Evolutionary conservation across 192 early-diverging fungal genomes (phyloP), one percentile per base, ranked within the genome.

Genomic region (Paraglomus brasilianum): DNA sequence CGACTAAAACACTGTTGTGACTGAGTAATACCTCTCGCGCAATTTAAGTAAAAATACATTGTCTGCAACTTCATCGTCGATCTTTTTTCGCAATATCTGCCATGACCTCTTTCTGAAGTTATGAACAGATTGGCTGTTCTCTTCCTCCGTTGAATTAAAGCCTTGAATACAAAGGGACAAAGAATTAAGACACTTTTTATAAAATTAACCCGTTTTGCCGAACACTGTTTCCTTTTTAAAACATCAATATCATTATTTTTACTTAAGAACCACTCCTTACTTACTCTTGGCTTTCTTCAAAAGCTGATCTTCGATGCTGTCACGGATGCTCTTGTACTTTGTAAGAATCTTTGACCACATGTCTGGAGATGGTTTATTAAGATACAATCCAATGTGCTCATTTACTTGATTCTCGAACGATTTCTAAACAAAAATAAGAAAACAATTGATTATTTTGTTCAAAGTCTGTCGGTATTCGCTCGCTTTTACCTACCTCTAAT

Each of bases 51-150:
- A 78, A 63, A 98, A 79, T 83, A 88, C 86, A 48, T 85, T 88
- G 75, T 98, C 95, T 0, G 84, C 81, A 10, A 91, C 81, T 66
- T 98, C 96, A 30, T 94, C 90, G 48, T 88, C 84, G 47, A 96
- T 73, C 47, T 83, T 83, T 50, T 88, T 84, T 30, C 86, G 80
- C 51, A 96, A 73, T 1, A 85, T 76, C 38, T 88, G 78, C 96
- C 94, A 96, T 11, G 91, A 85, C 59, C 86, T 80, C 38, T 81
- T 75, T 66, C 88, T 86, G 57, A 87, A 57, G 39, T 82, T 82
- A 45, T 70, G 53, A 4, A 92, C 69, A 44, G 81, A 70, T 41
- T 74, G 68, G 1, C 78, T 70, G 17, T 88, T 75, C 42, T 91
- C 87, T 13, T 81, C 73, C 17, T 77, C 73, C 17, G 74, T 73